Evolutionary conservation across 116 monocot species (phyloP).

Genomic region (Iris pallida): DNA sequence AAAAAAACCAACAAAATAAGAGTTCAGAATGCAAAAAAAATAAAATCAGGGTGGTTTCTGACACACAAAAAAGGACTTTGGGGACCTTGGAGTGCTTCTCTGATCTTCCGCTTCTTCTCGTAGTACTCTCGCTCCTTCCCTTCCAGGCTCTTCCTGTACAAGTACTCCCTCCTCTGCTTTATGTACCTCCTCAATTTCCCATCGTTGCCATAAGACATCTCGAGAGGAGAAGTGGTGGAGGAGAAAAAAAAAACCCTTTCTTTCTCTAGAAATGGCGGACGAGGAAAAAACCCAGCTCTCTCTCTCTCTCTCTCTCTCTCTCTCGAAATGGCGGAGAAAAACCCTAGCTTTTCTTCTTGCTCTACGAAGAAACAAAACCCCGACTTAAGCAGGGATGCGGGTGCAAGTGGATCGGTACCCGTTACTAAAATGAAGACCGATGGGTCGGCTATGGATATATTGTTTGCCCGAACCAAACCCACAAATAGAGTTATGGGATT

Average conservation of each 20-base stretch:
- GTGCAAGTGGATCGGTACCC: too few relatives aligned
- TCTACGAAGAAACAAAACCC: too few relatives aligned
- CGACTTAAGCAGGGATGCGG: too few relatives aligned
- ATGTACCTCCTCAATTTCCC: conserved; percentile 64
- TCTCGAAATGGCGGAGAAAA: too few relatives aligned
- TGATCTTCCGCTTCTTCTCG: conserved; percentile 94
- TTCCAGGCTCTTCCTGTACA: conserved; percentile 89
- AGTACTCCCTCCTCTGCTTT: conserved; percentile 76
- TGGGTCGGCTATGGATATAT: too few relatives aligned
- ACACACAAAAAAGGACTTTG: not conserved
- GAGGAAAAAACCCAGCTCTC: too few relatives aligned
- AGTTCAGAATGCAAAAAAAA: not conserved
- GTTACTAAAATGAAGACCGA: too few relatives aligned
- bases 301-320: too few relatives aligned
- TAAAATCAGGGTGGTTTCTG: not conserved
- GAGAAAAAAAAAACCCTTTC: conserved; percentile 1
- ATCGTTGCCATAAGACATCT: not conserved
- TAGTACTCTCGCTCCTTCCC: conserved; percentile 78
- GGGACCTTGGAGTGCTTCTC: conserved; percentile 76
- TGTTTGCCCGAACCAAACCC: too few relatives aligned
- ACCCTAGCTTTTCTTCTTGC: too few relatives aligned
- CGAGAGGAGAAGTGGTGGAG: not conserved
- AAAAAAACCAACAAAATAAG: not conserved
- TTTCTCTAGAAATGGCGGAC: not conserved
- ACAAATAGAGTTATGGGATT: too few relatives aligned